Base-by-base conservation (phyloP, 1,284 basidiomycete species). In the Malassezia restricta region DNA sequence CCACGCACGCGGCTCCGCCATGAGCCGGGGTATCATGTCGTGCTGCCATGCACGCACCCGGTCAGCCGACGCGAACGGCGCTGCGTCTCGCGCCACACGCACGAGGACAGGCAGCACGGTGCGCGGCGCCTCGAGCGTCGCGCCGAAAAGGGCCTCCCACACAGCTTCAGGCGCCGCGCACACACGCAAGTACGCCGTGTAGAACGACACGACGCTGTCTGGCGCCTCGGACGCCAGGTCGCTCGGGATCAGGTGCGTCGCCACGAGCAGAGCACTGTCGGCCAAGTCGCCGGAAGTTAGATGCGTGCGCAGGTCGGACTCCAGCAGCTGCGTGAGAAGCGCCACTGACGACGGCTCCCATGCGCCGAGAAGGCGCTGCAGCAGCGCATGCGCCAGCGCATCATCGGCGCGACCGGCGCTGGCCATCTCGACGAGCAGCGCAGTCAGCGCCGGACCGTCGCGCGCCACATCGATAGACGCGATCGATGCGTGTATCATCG, bases 111-210 rank as follows among this genome's bases (percentile, higher is more conserved):
- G 32, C 7, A 54, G 51, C 8, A 29, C 29, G 14, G 38, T 40
- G n/a, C 15, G 20, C 1, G 46, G 46, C 3, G 29, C 14, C n/a
- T 40, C 32, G n/a, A 17, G 11, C 8, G 38, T 38, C 9, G 46
- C 30, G 17, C 46, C 27, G 20, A 47, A 32, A 5, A 47, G 39
- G 4, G 37, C 46, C 24, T 40, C 4, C 46, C 46, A 47, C 11
- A 29, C 41, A 5, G 20, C 33, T 12, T 35, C 33, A 11, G 15
- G 33, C 15, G 44, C 27, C 12, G 44, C 9, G 6, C 12, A 12
- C 8, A 15, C 31, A 5, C 24, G 43, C 37, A 53, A 29, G 32
- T 42, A 53, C 37, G 51, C 51, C n/a, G 32, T 24, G 45, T 42
- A 47, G 30, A 53, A 47, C 2, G 44, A 29, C 28, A 27, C 38